A percentile compares a stretch with the other conserved stretches of the same genome.
phyloP scores from a whole-genome alignment of 2,329 filamentous ascomycete genomes.

The Blumeriella jaapii region DNA sequence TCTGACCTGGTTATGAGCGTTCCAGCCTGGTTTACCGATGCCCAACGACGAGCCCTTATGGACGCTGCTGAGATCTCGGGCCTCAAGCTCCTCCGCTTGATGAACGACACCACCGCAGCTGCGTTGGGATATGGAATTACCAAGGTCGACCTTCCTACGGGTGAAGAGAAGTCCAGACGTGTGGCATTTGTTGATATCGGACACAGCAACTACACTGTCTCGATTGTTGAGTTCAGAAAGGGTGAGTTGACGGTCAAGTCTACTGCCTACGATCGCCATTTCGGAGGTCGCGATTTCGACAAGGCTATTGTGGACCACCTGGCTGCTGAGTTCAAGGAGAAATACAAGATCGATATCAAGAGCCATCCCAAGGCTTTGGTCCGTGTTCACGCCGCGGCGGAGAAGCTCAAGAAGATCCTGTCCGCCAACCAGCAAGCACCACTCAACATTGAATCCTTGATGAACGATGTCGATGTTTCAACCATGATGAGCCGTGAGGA shows the following conservation, averaged over 20 bases:
- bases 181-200: slow-evolving; percentile 92
- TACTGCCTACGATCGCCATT: slow-evolving; percentile 88
- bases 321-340: slow-evolving; percentile 89
- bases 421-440: slow-evolving; percentile 90
- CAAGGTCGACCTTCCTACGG: slow-evolving; percentile 79
- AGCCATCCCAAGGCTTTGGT: slow-evolving; percentile 81
- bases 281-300: slow-evolving; percentile 96
- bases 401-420: slow-evolving; percentile 97
- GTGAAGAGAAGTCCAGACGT: slow-evolving; percentile 84
- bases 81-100: slow-evolving; percentile 81
- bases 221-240: slow-evolving; percentile 93
- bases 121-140: slow-evolving; percentile 97
- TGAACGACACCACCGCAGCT: slow-evolving; percentile 96
- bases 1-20: slow-evolving; percentile 90
- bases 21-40: slow-evolving; percentile 93
- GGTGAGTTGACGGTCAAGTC: slow-evolving; percentile 90
- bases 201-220: slow-evolving; percentile 90
- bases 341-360: slow-evolving; percentile 93
- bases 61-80: slow-evolving; percentile 91
- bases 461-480: slow-evolving; percentile 92
- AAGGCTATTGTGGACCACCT: slow-evolving; percentile 91
- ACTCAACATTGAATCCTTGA: slow-evolving; percentile 93
- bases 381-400: slow-evolving; percentile 76
- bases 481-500: slow-evolving; percentile 88
- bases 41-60: slow-evolving; percentile 78